phyloP scores from a whole-genome alignment of 768 basidiomycete species.

The Lactarius hatsudake region DNA sequence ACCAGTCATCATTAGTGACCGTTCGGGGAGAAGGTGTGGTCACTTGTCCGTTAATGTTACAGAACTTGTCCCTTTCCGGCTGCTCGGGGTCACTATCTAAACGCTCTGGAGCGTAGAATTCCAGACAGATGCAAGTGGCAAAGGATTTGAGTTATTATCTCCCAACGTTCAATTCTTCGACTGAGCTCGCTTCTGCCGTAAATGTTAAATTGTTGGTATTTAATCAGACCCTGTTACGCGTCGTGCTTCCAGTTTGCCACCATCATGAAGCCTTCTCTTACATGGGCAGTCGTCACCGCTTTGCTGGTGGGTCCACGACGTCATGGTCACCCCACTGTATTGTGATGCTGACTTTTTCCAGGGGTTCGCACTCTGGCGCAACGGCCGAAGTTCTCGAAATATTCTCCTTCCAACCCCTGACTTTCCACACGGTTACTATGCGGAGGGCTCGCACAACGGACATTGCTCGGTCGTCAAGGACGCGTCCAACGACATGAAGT shows the following conservation, averaged over 20 bases:
- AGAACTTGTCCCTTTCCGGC: too few species aligned
- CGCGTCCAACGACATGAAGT: slow-evolving; percentile 35
- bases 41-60: neutral
- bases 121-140: neutral
- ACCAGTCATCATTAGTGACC: neutral
- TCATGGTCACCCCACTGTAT: neutral
- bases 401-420: slow-evolving; percentile 25
- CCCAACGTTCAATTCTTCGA: too few species aligned
- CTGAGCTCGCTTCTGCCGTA: neutral
- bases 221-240: neutral
- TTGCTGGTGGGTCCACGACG: slow-evolving; percentile 5
- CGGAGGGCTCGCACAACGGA: slow-evolving; percentile 45
- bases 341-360: neutral
- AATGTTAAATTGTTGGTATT: neutral
- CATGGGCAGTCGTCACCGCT: slow-evolving; percentile 14
- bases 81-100: too few species aligned
- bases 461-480: slow-evolving; percentile 46
- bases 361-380: slow-evolving; percentile 21
- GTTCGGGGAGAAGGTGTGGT: neutral
- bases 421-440: slow-evolving; percentile 31
- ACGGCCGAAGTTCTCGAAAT: slow-evolving; percentile 21
- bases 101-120: neutral
- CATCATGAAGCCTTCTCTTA: slow-evolving; percentile 20
- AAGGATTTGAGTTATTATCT: neutral
- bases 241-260: neutral